Percentiles rank a stretch among this genome's conserved stretches.
Conservation (phyloP, 2,329 filamentous ascomycete genomes). For the Dactylellina drechsleri region DNA sequence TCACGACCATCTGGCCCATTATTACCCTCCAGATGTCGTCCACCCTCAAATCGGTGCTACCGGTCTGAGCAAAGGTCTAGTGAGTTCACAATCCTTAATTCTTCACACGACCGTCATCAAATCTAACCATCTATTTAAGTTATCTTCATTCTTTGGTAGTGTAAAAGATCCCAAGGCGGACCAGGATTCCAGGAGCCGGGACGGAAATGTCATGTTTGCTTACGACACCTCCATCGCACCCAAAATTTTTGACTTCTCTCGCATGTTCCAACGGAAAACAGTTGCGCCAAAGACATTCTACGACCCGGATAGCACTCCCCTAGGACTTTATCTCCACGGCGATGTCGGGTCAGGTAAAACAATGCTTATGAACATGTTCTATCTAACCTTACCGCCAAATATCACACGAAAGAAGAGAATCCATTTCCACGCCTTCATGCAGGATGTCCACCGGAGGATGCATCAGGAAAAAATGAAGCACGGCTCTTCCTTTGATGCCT, state of each 20-base stretch:
- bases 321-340: slow-evolving; percentile 92
- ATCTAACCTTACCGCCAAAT: slow-evolving; percentile 97
- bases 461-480: slow-evolving; percentile 90
- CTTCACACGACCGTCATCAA: not conserved
- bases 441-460: slow-evolving; percentile 98
- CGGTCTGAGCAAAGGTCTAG: slow-evolving; percentile 26
- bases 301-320: slow-evolving; percentile 75
- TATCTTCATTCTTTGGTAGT: slow-evolving; percentile 68
- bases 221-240: slow-evolving; percentile 53
- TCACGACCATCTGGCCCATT: slow-evolving; percentile 80
- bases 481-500: slow-evolving; percentile 86
- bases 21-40: slow-evolving; percentile 77
- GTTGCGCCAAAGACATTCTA: slow-evolving; percentile 34
- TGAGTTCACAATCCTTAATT: slow-evolving; percentile 13
- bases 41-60: slow-evolving; percentile 79
- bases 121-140: slow-evolving; percentile 11
- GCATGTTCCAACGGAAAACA: slow-evolving; percentile 42
- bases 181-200: slow-evolving; percentile 62
- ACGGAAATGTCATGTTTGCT: slow-evolving; percentile 65
- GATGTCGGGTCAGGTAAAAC: slow-evolving; percentile 98
- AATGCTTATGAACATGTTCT: slow-evolving; percentile 96
- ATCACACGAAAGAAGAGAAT: slow-evolving; percentile 88
- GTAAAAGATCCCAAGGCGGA: slow-evolving; percentile 69
- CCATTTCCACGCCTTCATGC: slow-evolving; percentile 99
- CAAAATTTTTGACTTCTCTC: slow-evolving; percentile 51